Conservation (phyloP, 2,329 filamentous ascomycete genomes). For the Cadophora gregata region DNA sequence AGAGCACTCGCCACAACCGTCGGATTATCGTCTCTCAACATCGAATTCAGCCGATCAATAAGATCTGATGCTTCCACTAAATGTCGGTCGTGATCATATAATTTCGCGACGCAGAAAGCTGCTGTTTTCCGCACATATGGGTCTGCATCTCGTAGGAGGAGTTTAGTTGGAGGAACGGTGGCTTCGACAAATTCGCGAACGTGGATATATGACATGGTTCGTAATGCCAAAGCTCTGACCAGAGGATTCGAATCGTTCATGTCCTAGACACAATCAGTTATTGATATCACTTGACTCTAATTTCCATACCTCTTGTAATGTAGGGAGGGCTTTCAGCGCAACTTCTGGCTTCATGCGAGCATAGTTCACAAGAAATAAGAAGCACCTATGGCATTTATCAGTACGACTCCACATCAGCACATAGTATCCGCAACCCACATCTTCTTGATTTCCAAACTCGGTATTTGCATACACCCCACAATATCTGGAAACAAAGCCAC, state of each 20-base stretch:
- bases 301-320: constrained; percentile 73
- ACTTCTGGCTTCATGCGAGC: constrained; percentile 92
- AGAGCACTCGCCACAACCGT: constrained; percentile 96
- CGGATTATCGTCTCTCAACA: constrained; percentile 94
- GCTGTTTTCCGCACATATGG: constrained; percentile 98
- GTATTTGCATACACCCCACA: constrained; percentile 92
- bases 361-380: constrained; percentile 96
- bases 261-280: constrained; percentile 60
- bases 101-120: constrained; percentile 93
- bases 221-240: constrained; percentile 87
- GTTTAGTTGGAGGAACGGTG: constrained; percentile 83
- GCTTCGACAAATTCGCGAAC: constrained; percentile 95
- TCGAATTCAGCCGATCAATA: constrained; percentile 87
- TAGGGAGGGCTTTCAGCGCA: constrained; percentile 89
- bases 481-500: constrained; percentile 95
- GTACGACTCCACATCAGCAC: constrained; percentile 27
- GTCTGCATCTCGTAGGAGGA: constrained; percentile 82
- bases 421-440: constrained; percentile 68
- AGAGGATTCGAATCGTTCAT: constrained; percentile 93
- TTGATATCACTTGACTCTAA: background rate
- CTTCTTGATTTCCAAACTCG: constrained; percentile 98
- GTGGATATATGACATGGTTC: constrained; percentile 97
- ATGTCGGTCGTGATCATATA: constrained; percentile 93
- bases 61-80: constrained; percentile 91
- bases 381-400: constrained; percentile 71